These are phyloP conservation scores for Auricularia sp. DNA, from an alignment of 768 basidiomycete species.

Conservation along the genomic window DNA sequence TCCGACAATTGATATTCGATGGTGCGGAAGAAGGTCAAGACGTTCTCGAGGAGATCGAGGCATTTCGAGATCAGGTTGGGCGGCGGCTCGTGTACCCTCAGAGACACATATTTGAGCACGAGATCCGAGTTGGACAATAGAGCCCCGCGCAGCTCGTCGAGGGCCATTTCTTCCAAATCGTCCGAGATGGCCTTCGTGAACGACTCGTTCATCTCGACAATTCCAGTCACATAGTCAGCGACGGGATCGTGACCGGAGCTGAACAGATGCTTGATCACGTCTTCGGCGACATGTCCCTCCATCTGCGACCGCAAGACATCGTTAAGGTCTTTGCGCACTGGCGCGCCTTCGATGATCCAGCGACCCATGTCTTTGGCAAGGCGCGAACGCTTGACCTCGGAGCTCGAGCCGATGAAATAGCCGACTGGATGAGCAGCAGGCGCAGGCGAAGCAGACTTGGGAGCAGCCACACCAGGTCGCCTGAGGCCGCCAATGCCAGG, in stretches of 20 bases:
- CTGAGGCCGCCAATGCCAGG: conserved; percentile 33
- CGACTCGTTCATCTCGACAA: conserved; percentile 66
- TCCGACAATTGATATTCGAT: conserved; percentile 75
- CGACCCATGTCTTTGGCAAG: conserved; percentile 64
- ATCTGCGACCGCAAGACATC: conserved; percentile 86
- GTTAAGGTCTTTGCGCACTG: conserved; percentile 77
- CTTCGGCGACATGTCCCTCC: conserved; percentile 72
- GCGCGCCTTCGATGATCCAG: conserved; percentile 82
- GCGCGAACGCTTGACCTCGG: conserved; percentile 55
- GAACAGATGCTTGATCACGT: conserved; percentile 70
- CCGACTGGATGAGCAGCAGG: conserved; percentile 24
- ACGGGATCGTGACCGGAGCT: conserved; percentile 94
- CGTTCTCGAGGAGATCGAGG: conserved; percentile 73
- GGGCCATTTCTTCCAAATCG: conserved; percentile 36
- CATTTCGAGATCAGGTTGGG: conserved; percentile 83
- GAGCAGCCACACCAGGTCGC: conserved; percentile 24
- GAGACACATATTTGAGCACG: conserved; percentile 85
- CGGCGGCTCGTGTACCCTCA: conserved; percentile 83
- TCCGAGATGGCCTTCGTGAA: conserved; percentile 50
- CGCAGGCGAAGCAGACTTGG: conserved; percentile 20
- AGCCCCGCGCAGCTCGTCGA: conserved; percentile 45
- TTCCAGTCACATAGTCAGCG: conserved; percentile 79
- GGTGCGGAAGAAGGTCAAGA: conserved; percentile 64
- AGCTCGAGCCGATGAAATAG: conserved; percentile 42
- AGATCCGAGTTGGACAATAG: conserved; percentile 86